Evolutionary conservation across 2,329 filamentous ascomycete species (phyloP), one percentile per base, ranked within the genome.

Genomic region (Emydomyces testavorans): DNA sequence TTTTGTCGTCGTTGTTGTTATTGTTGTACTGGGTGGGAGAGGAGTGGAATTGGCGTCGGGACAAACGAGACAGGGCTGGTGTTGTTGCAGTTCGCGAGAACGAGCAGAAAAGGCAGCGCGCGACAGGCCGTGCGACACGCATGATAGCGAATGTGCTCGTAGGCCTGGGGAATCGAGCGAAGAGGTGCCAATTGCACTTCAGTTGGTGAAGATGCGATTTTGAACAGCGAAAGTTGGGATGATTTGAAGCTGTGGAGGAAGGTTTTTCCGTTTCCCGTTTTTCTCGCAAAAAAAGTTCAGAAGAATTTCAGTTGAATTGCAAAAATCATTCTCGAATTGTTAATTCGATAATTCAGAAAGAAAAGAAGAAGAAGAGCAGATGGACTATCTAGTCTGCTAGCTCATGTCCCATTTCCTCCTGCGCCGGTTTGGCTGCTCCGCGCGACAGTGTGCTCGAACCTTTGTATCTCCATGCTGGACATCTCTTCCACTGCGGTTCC

Each of bases 51-150:
- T 69, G 68, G 58, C 69, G 72, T 56, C 67, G 70, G 57, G 67
- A 64, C 34, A 69, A 57, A 50, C 64, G 65, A 55, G 66, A 60
- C 53, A 62, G 61, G 10, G 65, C 57, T 38, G 66, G 58, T 52
- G 66, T 66, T 43, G 31, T 28, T 8, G 46, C 32, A n/a, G 38
- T 18, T 15, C 46, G 37, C 21, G 69, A 67, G 53, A 71, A 70
- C 55, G 62, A 66, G 62, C 70, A 72, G 53, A 75, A 69, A 46
- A 75, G 62, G 60, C 72, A 76, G 65, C 68, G 65, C 53, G 69
- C 65, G 29, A 68, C 65, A 29, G 71, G 67, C 40, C 69, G 65
- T 57, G 67, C 61, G 62, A 72, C 59, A 59, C 67, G 74, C 73
- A 76, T 76, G 48, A 43, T 65, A 59, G 50, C 48, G 21, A 32